A percentile compares a stretch with the other conserved stretches of the same genome.
These are phyloP conservation scores for Microdochium trichocladiopsis DNA, from an alignment of 2,329 filamentous ascomycete genomes.

Conservation along the genomic window DNA sequence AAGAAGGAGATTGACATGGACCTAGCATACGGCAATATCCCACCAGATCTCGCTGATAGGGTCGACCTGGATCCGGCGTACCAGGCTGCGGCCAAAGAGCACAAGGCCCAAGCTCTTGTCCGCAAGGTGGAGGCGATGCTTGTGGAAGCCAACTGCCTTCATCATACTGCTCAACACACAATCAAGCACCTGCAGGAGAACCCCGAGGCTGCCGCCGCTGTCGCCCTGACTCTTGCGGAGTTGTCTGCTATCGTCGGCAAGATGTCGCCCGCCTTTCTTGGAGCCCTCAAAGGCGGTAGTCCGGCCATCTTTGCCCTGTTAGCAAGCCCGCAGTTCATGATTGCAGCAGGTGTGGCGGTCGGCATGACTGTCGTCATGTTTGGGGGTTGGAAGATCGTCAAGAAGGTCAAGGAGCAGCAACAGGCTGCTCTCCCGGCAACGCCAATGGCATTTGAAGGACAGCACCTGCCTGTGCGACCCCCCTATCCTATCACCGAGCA, in stretches of 20 bases:
- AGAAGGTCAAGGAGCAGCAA: constrained; percentile 57
- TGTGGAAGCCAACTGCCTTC: constrained; percentile 81
- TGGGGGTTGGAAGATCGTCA: constrained; percentile 95
- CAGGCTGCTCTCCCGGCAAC: constrained; percentile 7
- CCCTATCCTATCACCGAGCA: constrained; percentile 15
- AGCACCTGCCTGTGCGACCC: constrained; percentile 6
- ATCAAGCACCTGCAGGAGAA: constrained; percentile 70
- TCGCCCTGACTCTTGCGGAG: constrained; percentile 87
- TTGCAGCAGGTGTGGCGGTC: constrained; percentile 80
- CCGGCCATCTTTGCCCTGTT: constrained; percentile 83
- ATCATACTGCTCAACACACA: constrained; percentile 75
- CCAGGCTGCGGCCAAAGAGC: constrained; percentile 51
- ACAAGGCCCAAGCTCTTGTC: constrained; percentile 51
- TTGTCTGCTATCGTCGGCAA: constrained; percentile 77
- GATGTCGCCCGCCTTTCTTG: constrained; percentile 74
- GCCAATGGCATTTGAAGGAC: constrained; percentile 1
- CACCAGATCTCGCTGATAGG: constrained; percentile 51
- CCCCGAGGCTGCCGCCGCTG: constrained; percentile 87
- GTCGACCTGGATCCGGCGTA: constrained; percentile 31
- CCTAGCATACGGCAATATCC: constrained; percentile 80
- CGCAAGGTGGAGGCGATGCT: constrained; percentile 69
- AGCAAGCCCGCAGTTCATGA: constrained; percentile 87
- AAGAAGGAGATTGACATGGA: constrained; percentile 73
- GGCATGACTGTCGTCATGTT: constrained; percentile 95
- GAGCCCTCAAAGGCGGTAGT: constrained; percentile 69